Base-by-base conservation (phyloP, 768 basidiomycete species). In the Pleurotus djamor region DNA sequence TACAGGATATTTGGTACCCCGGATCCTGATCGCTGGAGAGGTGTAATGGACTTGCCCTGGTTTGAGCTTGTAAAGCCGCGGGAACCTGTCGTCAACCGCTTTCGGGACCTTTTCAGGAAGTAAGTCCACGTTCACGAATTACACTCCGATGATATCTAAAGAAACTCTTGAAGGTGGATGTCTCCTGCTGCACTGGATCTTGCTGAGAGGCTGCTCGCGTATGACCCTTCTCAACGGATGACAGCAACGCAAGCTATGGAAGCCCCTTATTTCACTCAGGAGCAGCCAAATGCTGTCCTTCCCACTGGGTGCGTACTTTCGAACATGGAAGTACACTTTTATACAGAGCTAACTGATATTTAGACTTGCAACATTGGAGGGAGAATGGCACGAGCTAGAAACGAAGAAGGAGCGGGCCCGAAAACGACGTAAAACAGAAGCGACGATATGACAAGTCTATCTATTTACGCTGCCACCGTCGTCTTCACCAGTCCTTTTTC, bases 321-420 rank as follows among this genome's bases (percentile, higher is more conserved):
- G 21, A 28, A 28, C 21, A 28, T 28, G 21, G 57, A 13, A 58
- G 45, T 41, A 47, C 56, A 45, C 8, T 63, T 44, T 48, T 59
- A 33, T 52, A 32, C 16, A 17, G 12, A 44, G 34, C 56, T 50
- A 61, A 66, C 36, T 57, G 9, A 33, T 48, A 50, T 48, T 16
- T 62, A 96, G 95, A 55, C 74, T 98, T 59, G 83, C 89, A 10
- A 82, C 82, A 10, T 74, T 97, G 44, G 86, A 93, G 69, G 96
- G 97, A 48, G 97, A 98, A 71, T 98, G 96, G 92, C 97, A 99
- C 72, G 97, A 99, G 72, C 80, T 96, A 62, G 96, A 98, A 71
- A 92, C 93, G 10, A 99, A 98, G 72, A 82, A 88, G 59, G 94
- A 98, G 75, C 83, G 93, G 43, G 88, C 89, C 59, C 91, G 86